These are phyloP conservation scores for Coemansia sp. DNA, from an alignment of 192 early-diverging fungal species.

Conservation along the genomic window DNA sequence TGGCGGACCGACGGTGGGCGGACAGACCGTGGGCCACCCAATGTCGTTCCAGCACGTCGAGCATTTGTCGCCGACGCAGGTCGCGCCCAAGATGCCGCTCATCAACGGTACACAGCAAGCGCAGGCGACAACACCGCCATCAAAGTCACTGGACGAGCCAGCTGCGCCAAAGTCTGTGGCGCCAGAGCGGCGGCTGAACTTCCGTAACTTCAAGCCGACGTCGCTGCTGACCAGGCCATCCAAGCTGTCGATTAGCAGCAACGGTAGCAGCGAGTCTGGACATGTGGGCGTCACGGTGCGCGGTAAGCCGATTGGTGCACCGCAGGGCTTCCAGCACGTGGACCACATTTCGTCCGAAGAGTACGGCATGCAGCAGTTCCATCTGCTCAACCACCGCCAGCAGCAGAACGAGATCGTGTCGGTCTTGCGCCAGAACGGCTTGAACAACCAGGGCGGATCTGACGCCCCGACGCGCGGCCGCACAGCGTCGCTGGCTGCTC, in stretches of 20 bases:
- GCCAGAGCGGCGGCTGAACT: slow-evolving; percentile 30
- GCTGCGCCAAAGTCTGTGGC: background rate
- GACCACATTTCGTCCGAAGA: slow-evolving; percentile 42
- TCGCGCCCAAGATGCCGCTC: slow-evolving; percentile 41
- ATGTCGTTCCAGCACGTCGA: slow-evolving; percentile 53
- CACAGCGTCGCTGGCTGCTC: background rate
- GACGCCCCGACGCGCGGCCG: slow-evolving; percentile 10
- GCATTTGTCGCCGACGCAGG: slow-evolving; percentile 43
- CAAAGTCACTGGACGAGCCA: background rate
- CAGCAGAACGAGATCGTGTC: slow-evolving; percentile 50
- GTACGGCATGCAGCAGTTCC: slow-evolving; percentile 48
- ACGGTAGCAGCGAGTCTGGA: background rate
- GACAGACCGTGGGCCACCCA: slow-evolving; percentile 45
- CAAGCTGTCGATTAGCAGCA: slow-evolving; percentile 16
- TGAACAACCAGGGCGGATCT: background rate
- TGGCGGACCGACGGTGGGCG: slow-evolving; percentile 32
- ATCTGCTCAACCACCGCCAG: slow-evolving; percentile 51
- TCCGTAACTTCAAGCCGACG: slow-evolving; percentile 46
- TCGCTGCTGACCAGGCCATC: slow-evolving; percentile 38
- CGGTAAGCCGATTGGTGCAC: slow-evolving; percentile 40
- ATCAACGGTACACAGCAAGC: slow-evolving; percentile 14
- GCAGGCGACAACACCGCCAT: background rate
- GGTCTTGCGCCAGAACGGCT: slow-evolving; percentile 30
- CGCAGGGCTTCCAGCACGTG: slow-evolving; percentile 45
- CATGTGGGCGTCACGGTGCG: slow-evolving; percentile 12